Evolutionary conservation across 768 basidiomycete species (phyloP), one percentile per base, ranked within the genome.

Genomic region (Russula dissimulans): DNA sequence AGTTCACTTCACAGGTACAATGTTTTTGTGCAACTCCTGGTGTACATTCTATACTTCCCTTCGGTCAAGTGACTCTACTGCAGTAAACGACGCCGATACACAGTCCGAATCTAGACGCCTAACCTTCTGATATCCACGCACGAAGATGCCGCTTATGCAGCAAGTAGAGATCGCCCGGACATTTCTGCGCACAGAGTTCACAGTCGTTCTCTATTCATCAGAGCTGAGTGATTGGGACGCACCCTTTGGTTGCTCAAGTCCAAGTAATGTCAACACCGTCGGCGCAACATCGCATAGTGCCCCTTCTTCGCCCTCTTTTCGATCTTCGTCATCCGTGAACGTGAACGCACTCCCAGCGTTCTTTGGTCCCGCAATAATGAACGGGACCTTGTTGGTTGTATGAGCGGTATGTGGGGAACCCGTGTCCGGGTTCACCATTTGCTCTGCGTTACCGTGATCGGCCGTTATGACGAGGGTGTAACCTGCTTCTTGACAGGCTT

Each of bases 371-470:
- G 86, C 84, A 75, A 92, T 84, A 67, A 95, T 92, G 77, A 95
- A 91, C 14, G 93, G 93, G 9, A 95, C 93, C 1, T 82, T 79
- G 74, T 92, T 95, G 59, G 87, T 91, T 42, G 89, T 91, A 69
- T 92, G 89, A n/a, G 90, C 89, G 10, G 93, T 97, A 72, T 94
- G 91, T 15, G 94, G 92, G 45, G 81, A 85, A 41, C 89, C 89
- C 0, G 91, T 94, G 65, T 85, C 80, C 3, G 79, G 78, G 72
- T 95, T 89, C 62, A 84, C 75, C 93, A 95, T 95, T 75, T 94
- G 89, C 73, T 95, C 93, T 44, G 93, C 94, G 70, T 97, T 97
- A 4, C 94, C 94, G 71, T 97, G 94, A 71, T 97, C 95, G 12
- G 94, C 86, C 2, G 95, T 95, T 71, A 97, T 77, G 64, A 91